These are phyloP conservation scores for Gregarina niphandrodes DNA, from an alignment of 169 alveolate genomes.

Conservation along the genomic window DNA sequence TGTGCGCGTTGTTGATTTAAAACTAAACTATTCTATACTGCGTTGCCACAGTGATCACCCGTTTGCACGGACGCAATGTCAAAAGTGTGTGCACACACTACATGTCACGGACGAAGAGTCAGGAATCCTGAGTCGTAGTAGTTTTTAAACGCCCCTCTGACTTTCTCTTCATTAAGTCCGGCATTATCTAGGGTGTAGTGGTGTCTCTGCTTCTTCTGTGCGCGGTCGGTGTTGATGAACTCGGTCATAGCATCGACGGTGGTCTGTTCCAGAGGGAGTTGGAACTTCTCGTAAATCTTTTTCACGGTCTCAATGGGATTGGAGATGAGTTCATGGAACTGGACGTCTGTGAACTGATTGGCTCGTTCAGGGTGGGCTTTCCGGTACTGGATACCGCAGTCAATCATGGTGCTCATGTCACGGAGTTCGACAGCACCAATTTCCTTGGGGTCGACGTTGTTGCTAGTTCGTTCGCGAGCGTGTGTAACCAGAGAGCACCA, in stretches of 20 bases:
- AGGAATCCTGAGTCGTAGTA: constrained; percentile 14
- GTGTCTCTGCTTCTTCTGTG: too few species aligned
- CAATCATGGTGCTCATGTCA: constrained; percentile 21
- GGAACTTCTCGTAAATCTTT: constrained; percentile 15
- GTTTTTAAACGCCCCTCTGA: constrained; percentile 9
- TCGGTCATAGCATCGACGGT: too few species aligned
- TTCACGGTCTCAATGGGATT: constrained; percentile 16
- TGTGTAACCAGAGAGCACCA: constrained; percentile 20
- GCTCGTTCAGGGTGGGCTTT: constrained; percentile 5
- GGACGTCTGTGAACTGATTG: constrained; percentile 19
- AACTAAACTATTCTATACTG: too few species aligned
- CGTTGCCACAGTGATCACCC: too few species aligned
- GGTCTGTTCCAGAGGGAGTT: too few species aligned
- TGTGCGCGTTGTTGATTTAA: too few species aligned
- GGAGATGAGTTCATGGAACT: constrained; percentile 15
- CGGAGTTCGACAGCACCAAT: constrained; percentile 16
- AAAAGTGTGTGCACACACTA: too few species aligned
- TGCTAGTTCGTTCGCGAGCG: constrained; percentile 17
- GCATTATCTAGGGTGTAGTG: constrained; percentile 12
- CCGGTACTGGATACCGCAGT: constrained; percentile 15
- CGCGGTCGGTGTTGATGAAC: too few species aligned
- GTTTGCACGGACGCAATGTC: too few species aligned
- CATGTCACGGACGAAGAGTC: too few species aligned
- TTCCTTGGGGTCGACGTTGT: constrained; percentile 14
- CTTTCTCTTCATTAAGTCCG: constrained; percentile 9